Conservation (phyloP, 2,329 filamentous ascomycete genomes). For the Pseudocercospora fuligena region DNA sequence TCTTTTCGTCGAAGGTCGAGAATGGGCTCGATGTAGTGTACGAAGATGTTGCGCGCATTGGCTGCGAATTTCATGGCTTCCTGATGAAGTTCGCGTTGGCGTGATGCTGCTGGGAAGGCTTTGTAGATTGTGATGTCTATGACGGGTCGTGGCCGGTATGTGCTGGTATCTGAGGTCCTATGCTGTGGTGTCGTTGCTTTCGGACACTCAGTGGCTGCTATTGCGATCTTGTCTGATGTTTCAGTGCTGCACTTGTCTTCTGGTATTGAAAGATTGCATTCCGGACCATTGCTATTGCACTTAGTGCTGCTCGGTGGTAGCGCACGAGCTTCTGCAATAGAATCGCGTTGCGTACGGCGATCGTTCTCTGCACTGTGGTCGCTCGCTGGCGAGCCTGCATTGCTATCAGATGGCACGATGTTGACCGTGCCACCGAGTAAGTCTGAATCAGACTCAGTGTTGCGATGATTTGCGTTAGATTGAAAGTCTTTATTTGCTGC, state of each 20-base stretch:
- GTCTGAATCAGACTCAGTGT: background rate
- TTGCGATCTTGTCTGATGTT: background rate
- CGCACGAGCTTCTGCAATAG: background rate
- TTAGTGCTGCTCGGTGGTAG: background rate
- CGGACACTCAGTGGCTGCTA: background rate
- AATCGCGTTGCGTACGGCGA: background rate
- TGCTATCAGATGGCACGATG: background rate
- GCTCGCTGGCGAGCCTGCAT: background rate
- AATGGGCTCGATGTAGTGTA: slow-evolving; percentile 22
- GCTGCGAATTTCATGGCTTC: slow-evolving; percentile 22
- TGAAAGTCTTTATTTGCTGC: background rate
- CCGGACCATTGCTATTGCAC: background rate
- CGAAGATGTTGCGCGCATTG: slow-evolving; percentile 27
- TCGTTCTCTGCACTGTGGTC: background rate
- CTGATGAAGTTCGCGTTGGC: slow-evolving; percentile 18
- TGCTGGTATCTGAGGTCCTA: background rate
- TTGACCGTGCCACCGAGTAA: background rate
- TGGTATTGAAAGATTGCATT: background rate
- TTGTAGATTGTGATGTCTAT: slow-evolving; percentile 4
- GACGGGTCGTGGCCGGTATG: slow-evolving; percentile 5
- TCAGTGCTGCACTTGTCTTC: background rate
- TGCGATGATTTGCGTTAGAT: background rate
- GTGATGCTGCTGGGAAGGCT: slow-evolving; percentile 19
- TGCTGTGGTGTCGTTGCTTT: background rate
- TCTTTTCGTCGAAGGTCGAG: slow-evolving; percentile 18